Evolutionary conservation across 495 filamentous ascomycete genomes (phyloP).

Genomic region (Penicillium salamii): DNA sequence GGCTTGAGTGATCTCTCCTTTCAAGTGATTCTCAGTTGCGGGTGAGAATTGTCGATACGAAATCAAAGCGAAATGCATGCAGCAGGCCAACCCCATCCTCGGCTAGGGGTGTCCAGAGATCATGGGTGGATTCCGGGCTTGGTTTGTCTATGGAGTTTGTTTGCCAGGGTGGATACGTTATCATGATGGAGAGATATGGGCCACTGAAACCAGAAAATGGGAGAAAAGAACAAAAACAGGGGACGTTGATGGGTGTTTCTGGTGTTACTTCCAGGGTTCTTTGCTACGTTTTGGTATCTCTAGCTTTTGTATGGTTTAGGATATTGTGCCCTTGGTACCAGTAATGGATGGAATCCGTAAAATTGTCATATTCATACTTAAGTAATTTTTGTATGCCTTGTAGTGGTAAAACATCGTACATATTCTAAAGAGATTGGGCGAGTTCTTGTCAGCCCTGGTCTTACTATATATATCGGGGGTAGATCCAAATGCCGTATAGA

Average conservation of each 20-base stretch:
- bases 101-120: not conserved
- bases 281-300: not conserved
- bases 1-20: not conserved
- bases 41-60: not conserved
- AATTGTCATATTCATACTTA: too few relatives aligned
- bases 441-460: too few relatives aligned
- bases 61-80: slow-evolving; percentile 5
- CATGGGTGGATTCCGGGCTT: not conserved
- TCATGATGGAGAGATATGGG: not conserved
- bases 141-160: slow-evolving; percentile 5
- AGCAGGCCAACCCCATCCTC: not conserved
- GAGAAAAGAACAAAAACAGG: not conserved
- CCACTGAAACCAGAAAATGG: not conserved
- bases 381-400: too few relatives aligned
- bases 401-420: too few relatives aligned
- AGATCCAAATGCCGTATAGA: too few relatives aligned
- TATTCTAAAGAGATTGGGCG: too few relatives aligned
- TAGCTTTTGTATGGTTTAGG: not conserved
- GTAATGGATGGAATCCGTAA: too few relatives aligned
- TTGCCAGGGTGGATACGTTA: not conserved
- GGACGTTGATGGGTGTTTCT: slow-evolving; percentile 1
- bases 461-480: too few relatives aligned
- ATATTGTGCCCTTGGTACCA: not conserved
- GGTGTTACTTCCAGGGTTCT: not conserved
- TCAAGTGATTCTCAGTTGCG: not conserved